Base-by-base conservation (phyloP, 345 rosid genomes). In the Adansonia digitata region DNA sequence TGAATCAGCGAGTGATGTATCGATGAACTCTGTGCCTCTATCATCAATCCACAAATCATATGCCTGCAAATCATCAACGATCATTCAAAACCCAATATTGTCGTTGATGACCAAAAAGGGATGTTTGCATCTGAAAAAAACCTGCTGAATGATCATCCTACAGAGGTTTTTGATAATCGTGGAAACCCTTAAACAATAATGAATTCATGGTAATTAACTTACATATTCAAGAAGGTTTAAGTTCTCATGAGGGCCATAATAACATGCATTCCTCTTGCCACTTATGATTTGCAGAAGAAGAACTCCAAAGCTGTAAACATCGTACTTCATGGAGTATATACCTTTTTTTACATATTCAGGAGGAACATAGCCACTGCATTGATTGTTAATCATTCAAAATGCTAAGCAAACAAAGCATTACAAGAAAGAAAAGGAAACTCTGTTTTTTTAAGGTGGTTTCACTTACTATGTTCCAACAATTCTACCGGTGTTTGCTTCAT, bases 311-410 rank as follows among this genome's bases (percentile, higher is more conserved):
- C 65, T 55, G 22, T 71, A 71, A 14, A 71, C 74, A 71, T 71
- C 65, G 37, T 57, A 37, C 49, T 71, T 71, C 51, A 24, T 39
- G 52, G 74, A 55, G 37, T 71, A 55, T 37, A 71, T 37, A 22
- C 62, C 74, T n/a, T 35, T 53, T 3, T 1, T 35, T 2, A 71
- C 74, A 55, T 71, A 71, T 55, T 71, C 75, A 39, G 75, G 65
- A 56, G 75, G 75, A 72, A 72, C 75, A 56, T 35, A 72, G 13
- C 66, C 80, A 35, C 71, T 80, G 80, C 29, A 72, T 57, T 8
- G 37, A 29, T 13, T 15, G 11, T 29, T 15, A 6, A 4, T 31
- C 11, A 45, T 18, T 43, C n/a, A 45, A 61, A 59, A 29, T 31
- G 70, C 53, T 42, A 60, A 60, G 68, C 42, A 60, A 37, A 0